A percentile compares a stretch with the other conserved stretches of the same genome.
Evolutionary conservation across 495 filamentous ascomycete species (phyloP).

Genomic region (Xylaria curta): DNA sequence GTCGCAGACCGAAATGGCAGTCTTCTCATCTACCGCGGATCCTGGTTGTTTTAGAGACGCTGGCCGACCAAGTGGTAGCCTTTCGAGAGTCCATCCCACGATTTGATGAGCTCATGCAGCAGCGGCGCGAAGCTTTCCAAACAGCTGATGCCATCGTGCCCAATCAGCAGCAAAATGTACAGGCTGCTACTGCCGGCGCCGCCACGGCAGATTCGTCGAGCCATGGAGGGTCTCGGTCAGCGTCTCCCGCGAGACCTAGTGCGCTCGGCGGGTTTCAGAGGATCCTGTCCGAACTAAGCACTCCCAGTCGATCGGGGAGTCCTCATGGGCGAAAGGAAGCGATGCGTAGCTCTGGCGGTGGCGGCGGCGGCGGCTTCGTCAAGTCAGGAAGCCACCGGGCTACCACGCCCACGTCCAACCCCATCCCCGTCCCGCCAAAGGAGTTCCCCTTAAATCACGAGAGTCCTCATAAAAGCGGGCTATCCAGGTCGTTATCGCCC

Average conservation of each 20-base stretch:
- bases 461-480: slow-evolving; percentile 37
- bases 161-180: slow-evolving; percentile 36
- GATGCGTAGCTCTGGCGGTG: slow-evolving; percentile 33
- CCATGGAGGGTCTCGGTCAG: slow-evolving; percentile 43
- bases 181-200: slow-evolving; percentile 30
- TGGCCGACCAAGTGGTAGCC: slow-evolving; percentile 68
- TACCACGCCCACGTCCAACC: slow-evolving; percentile 40
- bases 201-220: slow-evolving; percentile 41
- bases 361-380: slow-evolving; percentile 36
- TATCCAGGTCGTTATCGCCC: slow-evolving; percentile 47
- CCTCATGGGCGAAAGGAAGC: slow-evolving; percentile 55
- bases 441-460: slow-evolving; percentile 41
- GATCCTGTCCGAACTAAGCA: slow-evolving; percentile 59
- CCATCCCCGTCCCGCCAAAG: slow-evolving; percentile 38
- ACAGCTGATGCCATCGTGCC: slow-evolving; percentile 54
- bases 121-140: slow-evolving; percentile 71
- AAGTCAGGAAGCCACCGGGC: slow-evolving; percentile 33
- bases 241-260: slow-evolving; percentile 53
- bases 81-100: slow-evolving; percentile 74
- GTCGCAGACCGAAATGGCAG: slow-evolving; percentile 58
- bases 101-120: slow-evolving; percentile 77
- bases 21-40: slow-evolving; percentile 55
- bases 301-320: slow-evolving; percentile 56
- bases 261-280: slow-evolving; percentile 62
- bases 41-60: slow-evolving; percentile 56